phyloP scores from a whole-genome alignment of 306 rosid species.

The Lablab purpureus region DNA sequence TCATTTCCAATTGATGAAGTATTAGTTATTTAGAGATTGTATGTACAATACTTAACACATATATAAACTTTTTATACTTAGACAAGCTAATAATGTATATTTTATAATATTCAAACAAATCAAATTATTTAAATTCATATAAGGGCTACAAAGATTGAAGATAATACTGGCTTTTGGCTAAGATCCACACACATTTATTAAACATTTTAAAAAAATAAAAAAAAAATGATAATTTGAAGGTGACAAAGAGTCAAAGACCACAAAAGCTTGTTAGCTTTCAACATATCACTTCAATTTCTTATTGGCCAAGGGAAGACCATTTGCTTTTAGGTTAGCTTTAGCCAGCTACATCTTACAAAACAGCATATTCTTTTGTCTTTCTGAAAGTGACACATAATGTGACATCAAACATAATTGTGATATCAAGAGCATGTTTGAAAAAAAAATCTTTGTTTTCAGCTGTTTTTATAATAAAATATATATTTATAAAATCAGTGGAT shows the following conservation, averaged over 20 bases:
- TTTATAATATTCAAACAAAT: neutral
- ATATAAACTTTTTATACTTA: no score
- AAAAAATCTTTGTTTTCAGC: no score
- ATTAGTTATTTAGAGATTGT: no score
- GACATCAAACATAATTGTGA: neutral
- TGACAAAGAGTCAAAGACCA: slow-evolving; percentile 14
- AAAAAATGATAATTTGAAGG: neutral
- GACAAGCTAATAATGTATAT: neutral
- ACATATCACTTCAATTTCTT: neutral
- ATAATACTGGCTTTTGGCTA: neutral
- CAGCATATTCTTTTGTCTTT: slow-evolving; percentile 7
- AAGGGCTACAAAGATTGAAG: neutral
- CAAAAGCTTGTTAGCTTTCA: neutral
- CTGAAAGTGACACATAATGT: neutral
- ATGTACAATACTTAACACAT: no score
- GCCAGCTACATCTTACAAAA: neutral
- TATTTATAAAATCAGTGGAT: no score
- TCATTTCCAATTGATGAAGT: neutral
- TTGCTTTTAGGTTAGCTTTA: slow-evolving; percentile 19
- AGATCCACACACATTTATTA: neutral
- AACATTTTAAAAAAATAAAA: neutral
- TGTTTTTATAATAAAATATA: no score
- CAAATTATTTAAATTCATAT: neutral
- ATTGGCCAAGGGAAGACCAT: neutral
- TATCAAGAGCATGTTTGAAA: neutral